Evolutionary conservation across 1,139 yeast genomes (phyloP).

Genomic region (Hyphopichia burtonii): DNA sequence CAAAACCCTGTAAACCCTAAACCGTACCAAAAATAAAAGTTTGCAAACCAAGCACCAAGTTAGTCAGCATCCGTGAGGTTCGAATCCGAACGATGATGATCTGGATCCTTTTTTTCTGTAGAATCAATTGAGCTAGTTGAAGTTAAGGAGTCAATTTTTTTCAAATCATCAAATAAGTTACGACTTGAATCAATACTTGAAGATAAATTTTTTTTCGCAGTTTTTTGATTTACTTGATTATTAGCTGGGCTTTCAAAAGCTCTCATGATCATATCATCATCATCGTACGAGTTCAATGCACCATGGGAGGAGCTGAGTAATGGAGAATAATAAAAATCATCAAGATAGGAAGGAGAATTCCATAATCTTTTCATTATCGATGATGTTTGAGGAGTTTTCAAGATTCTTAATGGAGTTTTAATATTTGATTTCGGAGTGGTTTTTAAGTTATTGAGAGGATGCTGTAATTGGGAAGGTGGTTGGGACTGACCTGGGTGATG

Average conservation of each 20-base stretch:
- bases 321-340: slow-evolving; percentile 67
- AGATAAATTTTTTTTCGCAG: slow-evolving; percentile 5
- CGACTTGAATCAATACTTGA: slow-evolving; percentile 13
- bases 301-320: slow-evolving; percentile 32
- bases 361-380: slow-evolving; percentile 50
- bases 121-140: not conserved
- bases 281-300: slow-evolving; percentile 44
- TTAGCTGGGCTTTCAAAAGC: slow-evolving; percentile 35
- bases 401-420: slow-evolving; percentile 40
- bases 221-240: slow-evolving; percentile 7
- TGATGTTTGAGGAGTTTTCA: slow-evolving; percentile 42
- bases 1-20: not conserved
- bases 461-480: not conserved
- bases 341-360: slow-evolving; percentile 66
- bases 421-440: slow-evolving; percentile 35
- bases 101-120: not conserved
- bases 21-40: not conserved
- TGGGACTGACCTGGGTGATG: not conserved
- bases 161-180: slow-evolving; percentile 20
- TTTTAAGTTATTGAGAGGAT: slow-evolving; percentile 5
- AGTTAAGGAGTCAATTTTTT: slow-evolving; percentile 6
- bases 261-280: slow-evolving; percentile 55
- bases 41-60: slow-evolving; percentile 1
- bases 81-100: not conserved
- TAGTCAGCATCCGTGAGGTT: not conserved